These are phyloP conservation scores for Ceratocystis smalleyi DNA, from an alignment of 2,329 filamentous ascomycete species.

Conservation along the genomic window DNA sequence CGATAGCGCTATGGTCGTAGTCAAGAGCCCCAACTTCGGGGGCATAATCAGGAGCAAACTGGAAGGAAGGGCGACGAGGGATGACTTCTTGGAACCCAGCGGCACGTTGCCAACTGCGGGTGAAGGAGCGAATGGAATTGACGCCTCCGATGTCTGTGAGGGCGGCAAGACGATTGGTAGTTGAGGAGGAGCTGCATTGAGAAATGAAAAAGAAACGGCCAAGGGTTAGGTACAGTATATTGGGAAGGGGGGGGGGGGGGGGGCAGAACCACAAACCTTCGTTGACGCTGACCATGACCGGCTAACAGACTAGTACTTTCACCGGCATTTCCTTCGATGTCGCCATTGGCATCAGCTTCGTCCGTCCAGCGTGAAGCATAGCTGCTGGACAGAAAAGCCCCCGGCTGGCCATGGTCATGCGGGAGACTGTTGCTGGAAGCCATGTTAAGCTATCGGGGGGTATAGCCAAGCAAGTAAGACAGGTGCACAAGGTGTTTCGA, in stretches of 20 bases:
- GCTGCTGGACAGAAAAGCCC: conserved; percentile 13
- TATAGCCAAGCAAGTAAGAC: background rate
- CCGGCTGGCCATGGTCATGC: conserved; percentile 7
- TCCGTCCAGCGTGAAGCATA: conserved; percentile 15
- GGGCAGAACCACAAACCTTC: conserved; percentile 7
- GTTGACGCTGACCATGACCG: conserved; percentile 7
- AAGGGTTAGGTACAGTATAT: background rate
- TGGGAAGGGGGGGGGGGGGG: background rate
- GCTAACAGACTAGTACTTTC: conserved; percentile 9
- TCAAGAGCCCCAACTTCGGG: conserved; percentile 23
- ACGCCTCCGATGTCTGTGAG: conserved; percentile 66
- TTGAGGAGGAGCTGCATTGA: conserved; percentile 41
- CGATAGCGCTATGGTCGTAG: conserved; percentile 17
- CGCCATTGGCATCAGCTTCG: background rate
- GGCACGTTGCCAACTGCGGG: conserved; percentile 80
- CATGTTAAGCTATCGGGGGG: conserved; percentile 3
- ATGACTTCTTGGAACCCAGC: conserved; percentile 79
- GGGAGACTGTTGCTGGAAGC: conserved; percentile 11
- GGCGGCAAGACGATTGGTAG: conserved; percentile 39
- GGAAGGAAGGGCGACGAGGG: conserved; percentile 60
- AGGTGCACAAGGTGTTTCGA: background rate
- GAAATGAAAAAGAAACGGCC: background rate
- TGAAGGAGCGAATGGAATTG: conserved; percentile 89
- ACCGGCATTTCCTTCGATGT: conserved; percentile 8
- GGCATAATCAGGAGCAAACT: conserved; percentile 43